phyloP scores from a whole-genome alignment of 2,329 filamentous ascomycete genomes.

The Aureobasidium pullulans region DNA sequence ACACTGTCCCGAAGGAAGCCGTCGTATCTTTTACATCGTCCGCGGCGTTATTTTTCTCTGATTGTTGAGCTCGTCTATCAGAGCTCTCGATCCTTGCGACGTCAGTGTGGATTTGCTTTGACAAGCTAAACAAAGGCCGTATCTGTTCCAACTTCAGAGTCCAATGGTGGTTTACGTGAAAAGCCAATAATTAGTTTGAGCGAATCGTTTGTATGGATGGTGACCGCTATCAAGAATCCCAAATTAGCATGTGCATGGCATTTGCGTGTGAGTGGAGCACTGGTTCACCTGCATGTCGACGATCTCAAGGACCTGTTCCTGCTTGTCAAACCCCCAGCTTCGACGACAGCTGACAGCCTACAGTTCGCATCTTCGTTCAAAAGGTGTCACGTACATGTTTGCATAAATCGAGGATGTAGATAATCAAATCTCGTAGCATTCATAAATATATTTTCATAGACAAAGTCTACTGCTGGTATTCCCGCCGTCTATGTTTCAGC shows the following conservation, averaged over 20 bases:
- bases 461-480: slow-evolving; percentile 7
- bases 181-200: not conserved
- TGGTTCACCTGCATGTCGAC: too few relatives aligned
- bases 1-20: not conserved
- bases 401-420: not conserved
- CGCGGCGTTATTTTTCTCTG: not conserved
- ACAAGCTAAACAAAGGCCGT: not conserved
- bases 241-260: not conserved
- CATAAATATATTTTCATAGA: slow-evolving; percentile 5
- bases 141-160: not conserved
- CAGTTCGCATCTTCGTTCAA: not conserved
- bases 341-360: too few relatives aligned
- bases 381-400: not conserved
- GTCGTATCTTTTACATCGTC: not conserved
- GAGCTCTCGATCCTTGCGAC: not conserved
- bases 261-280: too few relatives aligned
- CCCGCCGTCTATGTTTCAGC: slow-evolving; percentile 7
- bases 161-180: not conserved
- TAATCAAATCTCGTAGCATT: slow-evolving; percentile 9
- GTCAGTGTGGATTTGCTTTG: slow-evolving; percentile 1
- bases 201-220: not conserved
- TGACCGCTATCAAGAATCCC: not conserved
- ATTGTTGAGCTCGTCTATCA: slow-evolving; percentile 3
- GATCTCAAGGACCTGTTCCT: too few relatives aligned
- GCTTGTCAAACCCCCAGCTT: too few relatives aligned